These are phyloP conservation scores for Epichloe sp. DNA, from an alignment of 2,329 filamentous ascomycete species.

Conservation along the genomic window DNA sequence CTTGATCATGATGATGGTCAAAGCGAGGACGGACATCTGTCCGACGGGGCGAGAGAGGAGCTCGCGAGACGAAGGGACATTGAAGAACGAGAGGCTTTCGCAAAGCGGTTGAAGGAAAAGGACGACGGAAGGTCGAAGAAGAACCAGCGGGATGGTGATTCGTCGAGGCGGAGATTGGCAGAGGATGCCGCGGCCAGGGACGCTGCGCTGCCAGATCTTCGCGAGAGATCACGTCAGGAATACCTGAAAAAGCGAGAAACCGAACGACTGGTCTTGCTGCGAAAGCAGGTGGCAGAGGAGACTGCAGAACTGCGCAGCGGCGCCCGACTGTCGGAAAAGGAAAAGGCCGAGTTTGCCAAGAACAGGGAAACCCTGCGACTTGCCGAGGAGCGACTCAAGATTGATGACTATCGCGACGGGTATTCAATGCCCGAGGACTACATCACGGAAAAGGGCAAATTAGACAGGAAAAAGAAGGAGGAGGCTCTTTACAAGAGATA, in stretches of 20 bases:
- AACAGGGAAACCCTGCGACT: conserved; percentile 73
- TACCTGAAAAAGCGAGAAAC: conserved; percentile 89
- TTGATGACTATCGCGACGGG: conserved; percentile 85
- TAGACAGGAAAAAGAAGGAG: conserved; percentile 76
- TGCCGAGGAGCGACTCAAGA: conserved; percentile 71
- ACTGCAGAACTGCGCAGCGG: conserved; percentile 67
- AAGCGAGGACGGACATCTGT: conserved; percentile 31
- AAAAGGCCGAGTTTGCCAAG: conserved; percentile 78
- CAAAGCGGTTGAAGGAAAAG: conserved; percentile 59
- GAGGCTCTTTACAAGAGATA: conserved; percentile 84
- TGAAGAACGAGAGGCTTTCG: conserved; percentile 66
- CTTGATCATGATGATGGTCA: conserved; percentile 40
- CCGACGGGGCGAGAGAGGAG: conserved; percentile 46
- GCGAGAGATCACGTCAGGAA: conserved; percentile 75
- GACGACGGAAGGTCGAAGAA: conserved; percentile 61
- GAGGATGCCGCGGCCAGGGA: conserved; percentile 50
- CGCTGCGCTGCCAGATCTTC: conserved; percentile 65
- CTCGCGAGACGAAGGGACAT: conserved; percentile 51
- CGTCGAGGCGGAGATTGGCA: conserved; percentile 37
- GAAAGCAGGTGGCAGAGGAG: conserved; percentile 84
- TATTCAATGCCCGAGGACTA: conserved; percentile 93
- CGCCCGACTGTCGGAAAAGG: conserved; percentile 57
- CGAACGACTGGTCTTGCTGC: conserved; percentile 72
- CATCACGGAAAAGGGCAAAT: conserved; percentile 83
- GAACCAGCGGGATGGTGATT: conserved; percentile 42